Conservation (phyloP, 2,329 filamentous ascomycete species). For the Epichloe gansuensis region DNA sequence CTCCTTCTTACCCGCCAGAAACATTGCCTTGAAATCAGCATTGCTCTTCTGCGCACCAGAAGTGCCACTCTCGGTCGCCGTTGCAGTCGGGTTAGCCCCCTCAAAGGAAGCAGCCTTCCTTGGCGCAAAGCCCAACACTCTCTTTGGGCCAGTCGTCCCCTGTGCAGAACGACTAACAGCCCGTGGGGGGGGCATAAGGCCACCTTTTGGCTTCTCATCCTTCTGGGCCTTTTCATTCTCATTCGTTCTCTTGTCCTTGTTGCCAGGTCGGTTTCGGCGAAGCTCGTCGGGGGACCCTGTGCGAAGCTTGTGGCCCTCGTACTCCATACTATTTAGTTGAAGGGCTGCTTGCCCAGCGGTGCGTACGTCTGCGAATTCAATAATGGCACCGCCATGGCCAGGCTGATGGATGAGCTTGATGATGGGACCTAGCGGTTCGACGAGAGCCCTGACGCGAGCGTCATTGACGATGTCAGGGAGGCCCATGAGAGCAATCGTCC, state of each 20-base stretch:
- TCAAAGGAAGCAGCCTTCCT: conserved; percentile 10
- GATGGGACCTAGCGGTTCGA: conserved; percentile 57
- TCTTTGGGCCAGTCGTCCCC: conserved; percentile 27
- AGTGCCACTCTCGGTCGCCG: conserved; percentile 10
- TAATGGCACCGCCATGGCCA: conserved; percentile 69
- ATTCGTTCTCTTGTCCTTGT: conserved; percentile 16
- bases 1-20: conserved; percentile 19
- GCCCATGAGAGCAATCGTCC: conserved; percentile 71
- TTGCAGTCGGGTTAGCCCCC: conserved; percentile 10
- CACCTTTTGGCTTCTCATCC: conserved; percentile 7
- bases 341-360: conserved; percentile 61
- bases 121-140: conserved; percentile 30
- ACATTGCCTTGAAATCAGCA: conserved; percentile 44
- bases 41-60: conserved; percentile 34
- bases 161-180: conserved; percentile 28
- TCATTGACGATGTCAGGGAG: conserved; percentile 90
- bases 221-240: not conserved
- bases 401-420: conserved; percentile 69
- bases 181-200: conserved; percentile 32
- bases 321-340: conserved; percentile 40
- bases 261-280: conserved; percentile 35
- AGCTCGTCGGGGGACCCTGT: conserved; percentile 43
- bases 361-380: conserved; percentile 63
- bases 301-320: conserved; percentile 40
- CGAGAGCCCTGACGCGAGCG: conserved; percentile 60